Percentiles rank a stretch among this genome's conserved stretches.
Evolutionary conservation across 768 basidiomycete genomes (phyloP).

Genomic region (Suillus lakei): DNA sequence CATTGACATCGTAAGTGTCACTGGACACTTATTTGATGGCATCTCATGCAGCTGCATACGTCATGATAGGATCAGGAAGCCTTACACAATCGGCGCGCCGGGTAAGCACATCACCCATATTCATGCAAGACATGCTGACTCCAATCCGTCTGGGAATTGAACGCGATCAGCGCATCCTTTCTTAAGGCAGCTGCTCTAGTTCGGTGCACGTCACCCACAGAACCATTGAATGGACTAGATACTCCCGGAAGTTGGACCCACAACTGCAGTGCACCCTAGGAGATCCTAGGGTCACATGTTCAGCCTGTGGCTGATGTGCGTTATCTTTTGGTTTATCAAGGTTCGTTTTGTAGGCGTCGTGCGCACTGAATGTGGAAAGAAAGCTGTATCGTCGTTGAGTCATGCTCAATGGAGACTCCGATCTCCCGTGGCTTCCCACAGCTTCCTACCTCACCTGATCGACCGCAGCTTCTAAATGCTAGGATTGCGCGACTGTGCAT

Average conservation of each 20-base stretch:
- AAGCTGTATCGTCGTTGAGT: background rate
- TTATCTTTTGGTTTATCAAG: slow-evolving; percentile 1
- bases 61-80: background rate
- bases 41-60: background rate
- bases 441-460: background rate
- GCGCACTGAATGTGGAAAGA: background rate
- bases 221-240: background rate
- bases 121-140: background rate
- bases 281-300: background rate
- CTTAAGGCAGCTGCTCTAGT: background rate
- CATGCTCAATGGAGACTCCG: background rate
- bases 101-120: too few species aligned
- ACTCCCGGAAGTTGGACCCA: slow-evolving; percentile 1
- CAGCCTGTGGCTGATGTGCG: background rate
- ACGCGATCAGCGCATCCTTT: background rate
- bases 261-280: slow-evolving; percentile 3
- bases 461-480: slow-evolving; percentile 1
- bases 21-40: background rate
- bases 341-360: background rate
- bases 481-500: background rate
- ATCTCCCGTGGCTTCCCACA: background rate
- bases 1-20: background rate
- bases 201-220: background rate
- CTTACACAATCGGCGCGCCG: background rate
- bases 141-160: background rate